These are phyloP conservation scores for Oldenlandia corymbosa DNA, from an alignment of 257 asterid species.

Conservation along the genomic window DNA sequence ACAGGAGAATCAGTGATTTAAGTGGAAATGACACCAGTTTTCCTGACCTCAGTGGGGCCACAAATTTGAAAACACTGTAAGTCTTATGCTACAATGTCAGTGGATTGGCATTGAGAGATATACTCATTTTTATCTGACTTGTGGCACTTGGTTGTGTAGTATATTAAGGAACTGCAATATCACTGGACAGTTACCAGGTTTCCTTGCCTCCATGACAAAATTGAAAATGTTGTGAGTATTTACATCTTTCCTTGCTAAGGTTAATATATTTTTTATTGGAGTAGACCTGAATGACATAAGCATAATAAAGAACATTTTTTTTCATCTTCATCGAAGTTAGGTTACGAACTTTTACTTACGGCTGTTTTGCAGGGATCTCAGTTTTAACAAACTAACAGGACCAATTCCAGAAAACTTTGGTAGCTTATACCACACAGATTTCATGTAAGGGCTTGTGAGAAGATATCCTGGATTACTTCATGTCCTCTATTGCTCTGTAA, in stretches of 20 bases:
- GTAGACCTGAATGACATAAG: too few species aligned
- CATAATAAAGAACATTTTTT: too few species aligned
- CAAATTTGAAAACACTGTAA: conserved; percentile 43
- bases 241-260: background rate
- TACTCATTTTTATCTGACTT: conserved; percentile 5
- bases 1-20: conserved; percentile 79
- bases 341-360: background rate
- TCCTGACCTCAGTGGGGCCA: conserved; percentile 34
- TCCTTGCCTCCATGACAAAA: conserved; percentile 31
- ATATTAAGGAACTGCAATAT: conserved; percentile 69
- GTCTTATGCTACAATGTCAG: conserved; percentile 14
- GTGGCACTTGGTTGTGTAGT: conserved; percentile 29
- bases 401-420: conserved; percentile 36
- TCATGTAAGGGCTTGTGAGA: conserved; percentile 38
- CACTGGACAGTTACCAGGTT: conserved; percentile 41
- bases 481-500: background rate
- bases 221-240: conserved; percentile 51
- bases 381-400: conserved; percentile 68
- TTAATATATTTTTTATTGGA: too few species aligned
- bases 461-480: background rate
- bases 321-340: too few species aligned
- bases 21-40: conserved; percentile 48
- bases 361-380: conserved; percentile 51
- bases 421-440: conserved; percentile 19
- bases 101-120: background rate